A percentile compares a stretch with the other conserved stretches of the same genome.
These are phyloP conservation scores for Diutina rugosa DNA, from an alignment of 1,139 yeast species.

Conservation along the genomic window DNA sequence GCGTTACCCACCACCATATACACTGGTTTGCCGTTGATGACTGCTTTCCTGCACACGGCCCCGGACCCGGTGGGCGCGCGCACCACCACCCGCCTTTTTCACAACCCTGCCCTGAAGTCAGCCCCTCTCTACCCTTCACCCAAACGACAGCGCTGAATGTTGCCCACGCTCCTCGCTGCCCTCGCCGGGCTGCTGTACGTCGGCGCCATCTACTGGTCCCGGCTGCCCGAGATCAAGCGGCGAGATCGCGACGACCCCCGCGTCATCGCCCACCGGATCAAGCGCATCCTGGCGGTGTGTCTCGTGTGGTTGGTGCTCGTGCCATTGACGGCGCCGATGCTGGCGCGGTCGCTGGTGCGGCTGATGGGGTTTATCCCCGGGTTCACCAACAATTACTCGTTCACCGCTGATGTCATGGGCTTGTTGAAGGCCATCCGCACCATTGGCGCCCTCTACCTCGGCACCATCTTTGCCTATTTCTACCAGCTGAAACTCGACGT, in stretches of 20 bases:
- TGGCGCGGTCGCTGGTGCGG: neutral
- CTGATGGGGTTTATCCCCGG: slow-evolving; percentile 19
- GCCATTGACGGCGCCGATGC: neutral
- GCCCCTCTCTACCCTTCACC: neutral
- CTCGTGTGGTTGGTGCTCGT: neutral
- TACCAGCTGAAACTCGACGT: neutral
- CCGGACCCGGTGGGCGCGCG: neutral
- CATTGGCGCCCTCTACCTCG: slow-evolving; percentile 36
- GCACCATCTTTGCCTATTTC: slow-evolving; percentile 38
- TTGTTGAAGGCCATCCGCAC: slow-evolving; percentile 15
- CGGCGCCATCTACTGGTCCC: neutral
- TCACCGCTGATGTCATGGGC: slow-evolving; percentile 14
- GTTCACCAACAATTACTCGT: slow-evolving; percentile 9
- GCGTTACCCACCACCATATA: neutral
- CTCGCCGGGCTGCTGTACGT: neutral
- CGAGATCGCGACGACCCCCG: slow-evolving; percentile 2
- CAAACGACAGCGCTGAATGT: neutral
- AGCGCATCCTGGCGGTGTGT: slow-evolving; percentile 1
- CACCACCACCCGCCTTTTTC: neutral
- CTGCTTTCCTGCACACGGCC: neutral
- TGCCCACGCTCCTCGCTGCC: neutral
- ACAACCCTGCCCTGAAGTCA: neutral
- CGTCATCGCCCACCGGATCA: neutral
- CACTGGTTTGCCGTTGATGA: no score
- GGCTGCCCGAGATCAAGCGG: neutral